phyloP scores from a whole-genome alignment of 768 basidiomycete genomes.

The Rhizopogon salebrosus region DNA sequence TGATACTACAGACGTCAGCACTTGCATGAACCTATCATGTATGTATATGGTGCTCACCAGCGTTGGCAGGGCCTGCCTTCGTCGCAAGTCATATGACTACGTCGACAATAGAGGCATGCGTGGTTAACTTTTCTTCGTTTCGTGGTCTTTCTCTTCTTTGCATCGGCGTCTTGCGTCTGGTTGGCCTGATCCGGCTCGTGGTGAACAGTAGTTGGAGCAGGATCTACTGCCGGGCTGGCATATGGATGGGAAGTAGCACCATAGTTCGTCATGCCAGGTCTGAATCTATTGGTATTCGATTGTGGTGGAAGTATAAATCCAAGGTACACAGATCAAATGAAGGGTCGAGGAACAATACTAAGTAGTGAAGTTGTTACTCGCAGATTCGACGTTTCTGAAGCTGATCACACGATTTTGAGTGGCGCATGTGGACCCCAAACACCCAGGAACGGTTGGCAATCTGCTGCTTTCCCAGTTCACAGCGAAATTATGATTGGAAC shows the following conservation, averaged over 20 bases:
- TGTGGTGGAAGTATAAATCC: not conserved
- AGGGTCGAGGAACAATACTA: not conserved
- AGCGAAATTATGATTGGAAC: too few species aligned
- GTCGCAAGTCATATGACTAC: slow-evolving; percentile 92
- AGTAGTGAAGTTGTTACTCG: not conserved
- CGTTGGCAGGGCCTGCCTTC: slow-evolving; percentile 88
- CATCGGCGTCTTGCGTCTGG: slow-evolving; percentile 22
- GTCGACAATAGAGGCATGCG: slow-evolving; percentile 88
- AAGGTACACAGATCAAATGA: not conserved
- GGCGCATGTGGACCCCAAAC: not conserved
- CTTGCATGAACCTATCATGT: slow-evolving; percentile 9
- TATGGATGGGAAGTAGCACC: slow-evolving; percentile 19
- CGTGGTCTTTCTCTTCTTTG: slow-evolving; percentile 38
- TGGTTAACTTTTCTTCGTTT: slow-evolving; percentile 87
- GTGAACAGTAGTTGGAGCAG: slow-evolving; percentile 8
- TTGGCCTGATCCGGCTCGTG: slow-evolving; percentile 19
- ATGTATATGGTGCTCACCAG: slow-evolving; percentile 54
- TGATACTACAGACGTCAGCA: slow-evolving; percentile 54
- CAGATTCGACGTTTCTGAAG: not conserved
- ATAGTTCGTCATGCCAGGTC: slow-evolving; percentile 21
- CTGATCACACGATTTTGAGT: slow-evolving; percentile 3
- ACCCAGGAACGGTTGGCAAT: not conserved
- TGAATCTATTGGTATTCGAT: not conserved
- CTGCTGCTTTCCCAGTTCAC: too few species aligned
- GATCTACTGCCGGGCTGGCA: slow-evolving; percentile 12